phyloP scores from a whole-genome alignment of 75 land plant genomes.

The Cryptomeria japonica region DNA sequence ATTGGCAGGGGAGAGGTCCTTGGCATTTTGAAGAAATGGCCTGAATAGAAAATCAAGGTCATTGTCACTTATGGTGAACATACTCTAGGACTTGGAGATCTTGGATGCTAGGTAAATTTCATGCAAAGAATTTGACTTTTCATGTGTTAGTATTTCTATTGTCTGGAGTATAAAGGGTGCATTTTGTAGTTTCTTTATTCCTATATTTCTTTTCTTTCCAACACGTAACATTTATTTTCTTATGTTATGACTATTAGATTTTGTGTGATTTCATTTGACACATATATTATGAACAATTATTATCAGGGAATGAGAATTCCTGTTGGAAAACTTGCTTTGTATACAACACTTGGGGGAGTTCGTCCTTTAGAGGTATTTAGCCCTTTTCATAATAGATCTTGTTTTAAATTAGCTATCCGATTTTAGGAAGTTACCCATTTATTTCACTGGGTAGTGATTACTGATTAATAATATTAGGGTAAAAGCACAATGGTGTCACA shows the following conservation, averaged over 20 bases:
- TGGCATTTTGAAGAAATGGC: constrained; percentile 42
- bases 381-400: background rate
- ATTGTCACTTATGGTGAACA: constrained; percentile 55
- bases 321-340: constrained; percentile 45
- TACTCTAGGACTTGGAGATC: constrained; percentile 49
- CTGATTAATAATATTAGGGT: too few relatives aligned
- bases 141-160: background rate
- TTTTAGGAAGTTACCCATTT: background rate
- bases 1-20: constrained; percentile 30
- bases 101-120: constrained; percentile 36
- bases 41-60: constrained; percentile 40
- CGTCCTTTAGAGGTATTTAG: constrained; percentile 41
- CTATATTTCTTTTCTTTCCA: background rate
- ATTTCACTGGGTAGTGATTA: background rate
- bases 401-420: background rate
- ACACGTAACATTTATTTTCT: background rate
- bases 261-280: background rate
- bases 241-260: background rate
- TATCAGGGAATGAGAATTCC: constrained; percentile 57
- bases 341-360: constrained; percentile 49
- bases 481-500: too few relatives aligned
- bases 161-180: background rate
- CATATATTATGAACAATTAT: background rate
- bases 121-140: background rate
- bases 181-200: background rate